These are phyloP conservation scores for Hanseniaspora lindneri DNA, from an alignment of 805 yeast species.

Conservation along the genomic window DNA sequence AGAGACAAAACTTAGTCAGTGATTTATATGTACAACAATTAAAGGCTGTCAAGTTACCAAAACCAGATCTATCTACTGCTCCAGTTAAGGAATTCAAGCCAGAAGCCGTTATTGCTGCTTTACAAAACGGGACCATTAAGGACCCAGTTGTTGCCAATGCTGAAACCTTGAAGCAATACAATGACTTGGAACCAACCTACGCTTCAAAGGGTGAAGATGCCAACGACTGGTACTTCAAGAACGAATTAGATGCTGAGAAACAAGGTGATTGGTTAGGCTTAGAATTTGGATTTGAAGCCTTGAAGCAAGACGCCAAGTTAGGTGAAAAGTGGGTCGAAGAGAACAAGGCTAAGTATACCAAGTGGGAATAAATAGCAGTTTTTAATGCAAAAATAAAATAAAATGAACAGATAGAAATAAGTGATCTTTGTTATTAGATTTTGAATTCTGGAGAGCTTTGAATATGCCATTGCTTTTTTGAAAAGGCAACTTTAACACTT, in stretches of 20 bases:
- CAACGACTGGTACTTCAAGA: constrained; percentile 74
- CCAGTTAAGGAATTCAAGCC: constrained; percentile 74
- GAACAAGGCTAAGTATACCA: constrained; percentile 14
- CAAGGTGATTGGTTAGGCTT: constrained; percentile 23
- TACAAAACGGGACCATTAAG: constrained; percentile 54
- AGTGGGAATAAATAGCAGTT: constrained; percentile 8
- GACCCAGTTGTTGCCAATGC: constrained; percentile 52
- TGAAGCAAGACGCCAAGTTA: constrained; percentile 13
- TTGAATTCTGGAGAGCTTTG: too few relatives aligned
- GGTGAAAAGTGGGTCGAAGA: constrained; percentile 17
- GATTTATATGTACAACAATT: constrained; percentile 81
- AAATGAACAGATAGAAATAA: too few relatives aligned
- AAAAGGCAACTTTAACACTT: too few relatives aligned
- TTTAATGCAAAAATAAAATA: too few relatives aligned
- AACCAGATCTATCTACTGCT: constrained; percentile 60
- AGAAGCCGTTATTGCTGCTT: constrained; percentile 68
- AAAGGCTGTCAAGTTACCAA: constrained; percentile 77
- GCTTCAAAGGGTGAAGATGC: constrained; percentile 21
- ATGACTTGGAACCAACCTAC: constrained; percentile 35
- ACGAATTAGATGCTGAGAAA: constrained; percentile 47
- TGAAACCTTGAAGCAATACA: constrained; percentile 55
- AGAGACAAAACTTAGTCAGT: constrained; percentile 48
- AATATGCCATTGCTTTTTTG: too few relatives aligned
- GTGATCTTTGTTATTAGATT: too few relatives aligned
- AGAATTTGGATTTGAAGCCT: constrained; percentile 11